A percentile compares a stretch with the other conserved stretches of the same genome.
Evolutionary conservation across 1,139 yeast species (phyloP).

Genomic region (Yamadazyma songkhlaensis): DNA sequence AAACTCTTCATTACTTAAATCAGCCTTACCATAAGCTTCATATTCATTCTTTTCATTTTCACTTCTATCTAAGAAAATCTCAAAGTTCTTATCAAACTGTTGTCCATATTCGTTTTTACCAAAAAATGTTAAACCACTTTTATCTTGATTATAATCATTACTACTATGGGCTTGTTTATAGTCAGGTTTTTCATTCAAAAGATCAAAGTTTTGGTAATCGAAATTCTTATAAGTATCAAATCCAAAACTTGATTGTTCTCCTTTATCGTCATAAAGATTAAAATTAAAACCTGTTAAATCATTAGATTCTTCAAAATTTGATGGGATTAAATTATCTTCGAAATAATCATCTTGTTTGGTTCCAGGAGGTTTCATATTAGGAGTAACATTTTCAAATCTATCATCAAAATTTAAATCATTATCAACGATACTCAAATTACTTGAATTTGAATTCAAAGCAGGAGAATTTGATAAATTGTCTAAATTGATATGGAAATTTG

Average conservation of each 20-base stretch:
- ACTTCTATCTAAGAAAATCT: not conserved
- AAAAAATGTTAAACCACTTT: not conserved
- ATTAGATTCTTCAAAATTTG: constrained; percentile 12
- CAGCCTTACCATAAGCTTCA: not conserved
- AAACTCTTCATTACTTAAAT: not conserved
- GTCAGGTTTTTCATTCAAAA: not conserved
- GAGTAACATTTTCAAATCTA: constrained; percentile 25
- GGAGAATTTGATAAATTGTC: constrained; percentile 10
- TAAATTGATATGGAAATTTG: constrained; percentile 15
- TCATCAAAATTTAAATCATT: constrained; percentile 14
- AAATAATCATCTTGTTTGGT: constrained; percentile 32
- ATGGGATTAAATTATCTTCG: constrained; percentile 18
- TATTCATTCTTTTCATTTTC: constrained; percentile 1
- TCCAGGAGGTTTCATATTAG: constrained; percentile 43
- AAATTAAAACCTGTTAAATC: constrained; percentile 23
- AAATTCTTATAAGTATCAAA: not conserved
- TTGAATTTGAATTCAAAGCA: constrained; percentile 7
- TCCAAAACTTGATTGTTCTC: not conserved
- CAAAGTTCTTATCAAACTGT: not conserved
- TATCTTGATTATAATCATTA: not conserved
- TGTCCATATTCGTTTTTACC: not conserved
- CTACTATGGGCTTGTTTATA: not conserved
- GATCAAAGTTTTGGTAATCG: not conserved
- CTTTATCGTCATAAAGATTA: constrained; percentile 15
- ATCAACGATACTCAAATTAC: constrained; percentile 11